These are phyloP conservation scores for Fusarium robinianum DNA, from an alignment of 2,329 filamentous ascomycete species.

Conservation along the genomic window DNA sequence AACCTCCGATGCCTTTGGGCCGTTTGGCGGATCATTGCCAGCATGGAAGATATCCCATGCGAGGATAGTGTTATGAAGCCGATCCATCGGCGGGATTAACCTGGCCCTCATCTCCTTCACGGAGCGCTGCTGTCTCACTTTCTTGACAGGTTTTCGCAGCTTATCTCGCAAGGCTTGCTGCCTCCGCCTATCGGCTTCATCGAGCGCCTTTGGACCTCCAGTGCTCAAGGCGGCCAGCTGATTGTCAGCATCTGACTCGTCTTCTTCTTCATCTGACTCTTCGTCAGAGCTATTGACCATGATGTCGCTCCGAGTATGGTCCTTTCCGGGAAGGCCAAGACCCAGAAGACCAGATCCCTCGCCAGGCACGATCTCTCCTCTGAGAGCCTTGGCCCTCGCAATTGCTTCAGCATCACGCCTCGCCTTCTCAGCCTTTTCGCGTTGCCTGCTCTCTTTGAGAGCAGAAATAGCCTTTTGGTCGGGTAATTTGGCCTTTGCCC, in stretches of 20 bases:
- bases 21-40: slow-evolving; percentile 82
- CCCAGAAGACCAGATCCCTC: slow-evolving; percentile 79
- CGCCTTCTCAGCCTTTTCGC: slow-evolving; percentile 74
- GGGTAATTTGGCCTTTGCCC: slow-evolving; percentile 39
- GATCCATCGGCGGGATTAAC: slow-evolving; percentile 84
- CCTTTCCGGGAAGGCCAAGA: slow-evolving; percentile 75
- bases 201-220: slow-evolving; percentile 53
- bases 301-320: slow-evolving; percentile 81
- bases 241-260: slow-evolving; percentile 56
- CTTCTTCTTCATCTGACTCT: slow-evolving; percentile 69
- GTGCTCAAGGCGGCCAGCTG: slow-evolving; percentile 54
- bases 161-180: slow-evolving; percentile 57
- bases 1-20: slow-evolving; percentile 74
- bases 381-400: slow-evolving; percentile 63
- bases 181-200: slow-evolving; percentile 53
- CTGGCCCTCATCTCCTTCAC: slow-evolving; percentile 94
- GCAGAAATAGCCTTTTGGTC: slow-evolving; percentile 47
- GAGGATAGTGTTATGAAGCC: slow-evolving; percentile 82
- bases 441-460: slow-evolving; percentile 73
- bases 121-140: slow-evolving; percentile 77
- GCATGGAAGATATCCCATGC: slow-evolving; percentile 94
- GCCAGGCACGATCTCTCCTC: slow-evolving; percentile 53
- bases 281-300: slow-evolving; percentile 88
- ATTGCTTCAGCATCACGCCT: slow-evolving; percentile 73
- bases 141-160: slow-evolving; percentile 76